Evolutionary conservation across 768 basidiomycete genomes (phyloP), one percentile per base, ranked within the genome.

Genomic region (Phylloporus arenicola): DNA sequence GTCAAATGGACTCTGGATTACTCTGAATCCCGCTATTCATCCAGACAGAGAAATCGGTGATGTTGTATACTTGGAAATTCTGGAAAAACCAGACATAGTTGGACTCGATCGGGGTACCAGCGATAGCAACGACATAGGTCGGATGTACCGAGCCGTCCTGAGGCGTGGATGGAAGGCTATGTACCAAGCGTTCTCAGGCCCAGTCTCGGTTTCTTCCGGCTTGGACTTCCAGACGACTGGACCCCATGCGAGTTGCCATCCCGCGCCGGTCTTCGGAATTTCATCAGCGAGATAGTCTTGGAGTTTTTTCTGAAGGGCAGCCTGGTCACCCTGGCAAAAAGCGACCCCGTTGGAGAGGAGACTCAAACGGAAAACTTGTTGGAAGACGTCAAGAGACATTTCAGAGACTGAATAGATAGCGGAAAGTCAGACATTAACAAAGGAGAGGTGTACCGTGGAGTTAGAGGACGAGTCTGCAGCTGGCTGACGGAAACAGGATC

Each of bases 171-270:
- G 43, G 33, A 34, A 35, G 19, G 47, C 55, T 22, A 53, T 19
- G 17, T 24, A 53, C 48, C 52, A 56, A 19, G 52, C 42, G 35
- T 45, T 45, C 22, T 53, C 48, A 16, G 52, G 55, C 3, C 43
- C 44, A 3, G 47, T 46, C 0, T 30, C 13, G 9, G 12, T 16
- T 4, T 43, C 20, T 7, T 39, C 41, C 6, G 52, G 52, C 5
- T 22, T 19, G 30, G 14, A 11, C 33, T 56, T 53, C 34, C 43
- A 53, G n/a, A 53, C 45, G 5, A 46, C 39, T 3, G 51, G 55
- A 10, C 51, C 51, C 55, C 52, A 53, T 19, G 41, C 48, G 27
- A 53, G 34, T 16, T 31, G 11, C 55, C 51, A 53, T 8, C 25
- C 41, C 27, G 19, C 27, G 20, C 51, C 35, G 14, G 45, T 14